Conservation (phyloP, 2,329 filamentous ascomycete genomes). For the Paracorniculantispora psalliotae region DNA sequence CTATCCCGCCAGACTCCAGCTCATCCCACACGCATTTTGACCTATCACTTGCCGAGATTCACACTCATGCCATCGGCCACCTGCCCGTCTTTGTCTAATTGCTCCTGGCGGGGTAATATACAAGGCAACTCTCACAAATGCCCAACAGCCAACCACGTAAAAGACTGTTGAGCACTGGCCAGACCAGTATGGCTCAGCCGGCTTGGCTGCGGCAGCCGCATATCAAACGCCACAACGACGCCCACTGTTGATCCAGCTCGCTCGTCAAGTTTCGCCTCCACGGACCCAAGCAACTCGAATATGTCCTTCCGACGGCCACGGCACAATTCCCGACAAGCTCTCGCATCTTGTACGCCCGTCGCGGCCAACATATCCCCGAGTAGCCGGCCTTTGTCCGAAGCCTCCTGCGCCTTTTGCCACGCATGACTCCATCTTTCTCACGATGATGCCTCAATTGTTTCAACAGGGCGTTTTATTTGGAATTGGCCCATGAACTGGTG, state of each 20-base stretch:
- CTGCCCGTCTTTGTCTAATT: background rate
- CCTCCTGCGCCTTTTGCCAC: background rate
- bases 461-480: background rate
- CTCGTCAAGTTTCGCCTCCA: background rate
- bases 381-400: background rate
- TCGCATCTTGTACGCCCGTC: background rate
- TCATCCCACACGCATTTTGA: background rate
- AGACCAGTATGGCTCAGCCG: background rate
- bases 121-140: too few species aligned
- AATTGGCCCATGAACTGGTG: background rate
- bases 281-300: background rate
- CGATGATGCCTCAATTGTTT: background rate
- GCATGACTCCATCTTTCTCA: background rate
- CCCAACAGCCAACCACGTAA: background rate
- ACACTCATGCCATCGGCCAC: background rate
- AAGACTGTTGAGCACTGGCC: background rate
- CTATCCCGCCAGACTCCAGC: background rate
- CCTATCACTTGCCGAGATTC: background rate
- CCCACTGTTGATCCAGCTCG: conserved; percentile 1
- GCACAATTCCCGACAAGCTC: background rate
- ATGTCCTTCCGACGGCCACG: conserved; percentile 3
- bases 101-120: background rate
- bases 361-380: background rate
- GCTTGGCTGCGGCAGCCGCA: background rate
- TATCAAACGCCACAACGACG: conserved; percentile 7